Percentiles rank a stretch among this genome's conserved stretches.
Evolutionary conservation across 345 rosid species (phyloP).

Genomic region (Dimocarpus longan): DNA sequence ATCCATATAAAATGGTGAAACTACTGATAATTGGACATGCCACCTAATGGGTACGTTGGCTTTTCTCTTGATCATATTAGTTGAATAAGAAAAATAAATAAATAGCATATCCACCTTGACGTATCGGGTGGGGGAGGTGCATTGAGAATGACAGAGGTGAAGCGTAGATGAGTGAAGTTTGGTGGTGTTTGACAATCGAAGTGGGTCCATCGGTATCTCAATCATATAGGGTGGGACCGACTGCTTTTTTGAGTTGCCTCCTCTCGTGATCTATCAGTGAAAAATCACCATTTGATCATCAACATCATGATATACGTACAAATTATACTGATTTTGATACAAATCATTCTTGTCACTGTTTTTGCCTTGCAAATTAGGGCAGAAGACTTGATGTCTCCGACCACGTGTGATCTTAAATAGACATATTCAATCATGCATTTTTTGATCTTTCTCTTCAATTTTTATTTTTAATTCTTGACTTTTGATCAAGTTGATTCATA

Average conservation of each 20-base stretch:
- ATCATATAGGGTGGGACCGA: conserved; percentile 38
- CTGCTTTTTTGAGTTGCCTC: conserved; percentile 22
- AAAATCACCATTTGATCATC: conserved; percentile 15
- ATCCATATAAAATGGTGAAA: no score
- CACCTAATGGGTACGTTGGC: no score
- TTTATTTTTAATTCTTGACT: not conserved
- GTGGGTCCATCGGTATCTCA: conserved; percentile 38
- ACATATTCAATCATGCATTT: not conserved
- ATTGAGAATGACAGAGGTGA: conserved; percentile 16
- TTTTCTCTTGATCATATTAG: no score
- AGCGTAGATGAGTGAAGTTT: not conserved
- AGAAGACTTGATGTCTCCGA: not conserved
- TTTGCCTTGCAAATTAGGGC: conserved; percentile 2
- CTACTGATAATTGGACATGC: no score
- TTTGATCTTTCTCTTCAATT: not conserved
- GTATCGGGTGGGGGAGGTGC: not conserved
- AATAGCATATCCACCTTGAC: no score
- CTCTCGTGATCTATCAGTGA: conserved; percentile 45
- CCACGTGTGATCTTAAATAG: not conserved
- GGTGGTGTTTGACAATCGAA: conserved; percentile 8
- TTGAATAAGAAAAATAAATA: no score
- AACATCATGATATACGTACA: not conserved
- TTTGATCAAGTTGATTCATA: not conserved
- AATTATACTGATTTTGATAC: conserved; percentile 1
- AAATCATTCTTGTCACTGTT: conserved; percentile 3